Evolutionary conservation across 2,329 filamentous ascomycete genomes (phyloP), one percentile per base, ranked within the genome.

Genomic region (Calonectria pteridis): DNA sequence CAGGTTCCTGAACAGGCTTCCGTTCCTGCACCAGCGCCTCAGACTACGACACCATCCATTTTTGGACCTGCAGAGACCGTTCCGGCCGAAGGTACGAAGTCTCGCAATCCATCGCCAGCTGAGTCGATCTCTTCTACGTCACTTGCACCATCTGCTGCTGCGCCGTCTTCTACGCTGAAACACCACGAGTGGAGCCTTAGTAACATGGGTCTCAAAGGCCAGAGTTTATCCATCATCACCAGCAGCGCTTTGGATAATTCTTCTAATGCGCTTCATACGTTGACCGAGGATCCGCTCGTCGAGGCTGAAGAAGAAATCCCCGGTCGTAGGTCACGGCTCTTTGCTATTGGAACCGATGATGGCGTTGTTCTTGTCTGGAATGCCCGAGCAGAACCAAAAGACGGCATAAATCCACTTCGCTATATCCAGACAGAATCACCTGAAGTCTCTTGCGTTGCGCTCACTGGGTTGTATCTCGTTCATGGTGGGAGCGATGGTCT

Each of bases 401-500:
- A 73, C 14, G 88, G 78, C 77, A 86, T 98, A 53, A 86, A 89
- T 16, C 94, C 96, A 0, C 81, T 97, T n/a, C 92, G 95, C 33
- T 88, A 94, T 65, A 96, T 98, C 58, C 92, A 96, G 79, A 98
- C 97, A 0, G 95, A 98, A 58, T 98, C 96, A 0, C 95, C 96
- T 0, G 91, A 95, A 81, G 92, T 98, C 23, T 94, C 95, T 0
- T 95, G 93, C 74, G 84, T 99, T 20, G 97, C 94, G 7, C 84
- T 98, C 59, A 95, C 95, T 1, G 94, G 95, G 2, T 87, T 99
- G 20, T 97, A 98, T 81, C 86, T 99, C 20, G 94, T 98, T 9
- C 95, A 98, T 82, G 97, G 97, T 64, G 97, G 97, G 31, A 98
- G 94, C 77, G 97, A 99, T 84, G 96, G 97, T 0, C 90, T 98